Percentiles rank a stretch among this genome's conserved stretches.
These are phyloP conservation scores for Daldinia caldariorum DNA, from an alignment of 495 filamentous ascomycete species.

Conservation along the genomic window DNA sequence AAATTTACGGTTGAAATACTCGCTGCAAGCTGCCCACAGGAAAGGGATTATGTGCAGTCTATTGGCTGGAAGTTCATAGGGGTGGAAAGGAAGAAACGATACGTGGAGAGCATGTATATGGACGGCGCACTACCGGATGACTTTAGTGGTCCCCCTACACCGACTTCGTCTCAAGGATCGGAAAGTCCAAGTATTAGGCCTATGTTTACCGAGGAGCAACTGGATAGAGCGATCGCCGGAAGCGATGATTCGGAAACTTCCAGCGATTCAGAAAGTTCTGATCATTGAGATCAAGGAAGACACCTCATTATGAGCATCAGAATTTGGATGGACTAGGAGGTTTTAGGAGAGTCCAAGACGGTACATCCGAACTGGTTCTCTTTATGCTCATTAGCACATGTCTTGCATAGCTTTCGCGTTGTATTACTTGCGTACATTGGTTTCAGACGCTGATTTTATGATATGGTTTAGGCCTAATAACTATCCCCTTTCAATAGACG, in stretches of 20 bases:
- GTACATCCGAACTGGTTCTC: background rate
- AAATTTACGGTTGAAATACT: conserved; percentile 16
- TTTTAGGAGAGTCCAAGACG: background rate
- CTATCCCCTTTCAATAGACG: background rate
- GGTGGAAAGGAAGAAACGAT: background rate
- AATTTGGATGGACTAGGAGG: background rate
- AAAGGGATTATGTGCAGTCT: background rate
- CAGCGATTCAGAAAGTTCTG: background rate
- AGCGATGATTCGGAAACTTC: background rate
- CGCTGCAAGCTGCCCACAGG: conserved; percentile 1
- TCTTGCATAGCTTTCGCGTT: background rate
- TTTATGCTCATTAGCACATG: background rate
- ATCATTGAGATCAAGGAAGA: background rate
- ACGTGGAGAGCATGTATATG: background rate
- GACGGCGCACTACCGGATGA: background rate
- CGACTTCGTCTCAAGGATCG: background rate
- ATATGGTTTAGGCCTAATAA: background rate
- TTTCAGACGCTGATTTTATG: background rate
- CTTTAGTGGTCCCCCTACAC: background rate
- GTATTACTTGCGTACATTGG: background rate
- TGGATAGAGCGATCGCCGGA: background rate
- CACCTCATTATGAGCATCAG: no score
- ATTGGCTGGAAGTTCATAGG: conserved; percentile 8
- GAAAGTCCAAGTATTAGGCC: background rate
- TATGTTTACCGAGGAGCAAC: background rate